A percentile compares a stretch with the other conserved stretches of the same genome.
These are phyloP conservation scores for Phytophthora citrophthora DNA, from an alignment of 352 stramenopile genomes.

Conservation along the genomic window DNA sequence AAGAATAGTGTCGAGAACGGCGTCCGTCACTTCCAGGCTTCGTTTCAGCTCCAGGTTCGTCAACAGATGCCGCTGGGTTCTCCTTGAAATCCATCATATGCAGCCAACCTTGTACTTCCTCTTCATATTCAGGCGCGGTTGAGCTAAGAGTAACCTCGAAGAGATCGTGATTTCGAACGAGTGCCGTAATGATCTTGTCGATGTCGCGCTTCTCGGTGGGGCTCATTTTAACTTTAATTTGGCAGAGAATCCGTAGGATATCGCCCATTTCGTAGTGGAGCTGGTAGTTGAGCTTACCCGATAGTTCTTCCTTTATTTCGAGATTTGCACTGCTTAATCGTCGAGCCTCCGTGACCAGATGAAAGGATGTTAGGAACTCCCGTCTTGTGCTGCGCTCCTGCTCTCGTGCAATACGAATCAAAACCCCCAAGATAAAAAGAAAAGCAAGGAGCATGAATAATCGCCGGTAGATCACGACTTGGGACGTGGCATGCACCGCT, in stretches of 20 bases:
- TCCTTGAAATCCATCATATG: constrained; percentile 74
- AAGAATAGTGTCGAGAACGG: constrained; percentile 32
- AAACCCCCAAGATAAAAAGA: constrained; percentile 37
- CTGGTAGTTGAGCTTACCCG: constrained; percentile 66
- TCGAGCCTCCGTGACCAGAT: constrained; percentile 60
- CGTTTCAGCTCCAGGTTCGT: constrained; percentile 1
- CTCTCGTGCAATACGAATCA: constrained; percentile 51
- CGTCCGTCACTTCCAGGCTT: constrained; percentile 15
- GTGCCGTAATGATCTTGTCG: constrained; percentile 75
- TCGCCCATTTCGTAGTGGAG: constrained; percentile 80
- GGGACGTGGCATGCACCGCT: constrained; percentile 27
- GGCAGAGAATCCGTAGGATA: constrained; percentile 71
- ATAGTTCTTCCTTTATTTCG: constrained; percentile 71
- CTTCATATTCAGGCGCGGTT: constrained; percentile 63
- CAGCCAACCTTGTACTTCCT: constrained; percentile 74
- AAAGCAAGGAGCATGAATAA: constrained; percentile 37
- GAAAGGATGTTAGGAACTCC: constrained; percentile 62
- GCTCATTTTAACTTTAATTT: constrained; percentile 74
- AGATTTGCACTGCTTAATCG: constrained; percentile 72
- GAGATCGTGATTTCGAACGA: constrained; percentile 68
- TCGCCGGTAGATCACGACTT: constrained; percentile 28
- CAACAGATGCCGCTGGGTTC: constrained; percentile 7
- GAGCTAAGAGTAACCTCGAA: constrained; percentile 67
- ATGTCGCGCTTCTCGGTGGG: constrained; percentile 54
- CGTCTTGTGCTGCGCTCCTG: constrained; percentile 49